A percentile compares a stretch with the other conserved stretches of the same genome.
Evolutionary conservation across 768 basidiomycete species (phyloP).

Genomic region (Lactarius evosmus): DNA sequence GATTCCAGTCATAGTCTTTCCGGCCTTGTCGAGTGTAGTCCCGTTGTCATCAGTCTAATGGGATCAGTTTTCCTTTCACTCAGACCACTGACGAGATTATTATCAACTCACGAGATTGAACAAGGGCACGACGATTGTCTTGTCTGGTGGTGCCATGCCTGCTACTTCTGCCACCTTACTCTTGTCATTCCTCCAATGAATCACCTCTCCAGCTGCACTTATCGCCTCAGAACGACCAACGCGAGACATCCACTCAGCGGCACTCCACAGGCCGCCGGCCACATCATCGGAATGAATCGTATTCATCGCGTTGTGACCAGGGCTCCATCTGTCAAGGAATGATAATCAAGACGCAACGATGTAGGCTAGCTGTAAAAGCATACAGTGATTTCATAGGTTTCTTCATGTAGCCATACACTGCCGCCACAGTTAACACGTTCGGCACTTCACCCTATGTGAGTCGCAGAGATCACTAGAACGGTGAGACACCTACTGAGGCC

Average conservation of each 20-base stretch:
- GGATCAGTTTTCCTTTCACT: constrained; percentile 11
- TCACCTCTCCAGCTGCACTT: constrained; percentile 60
- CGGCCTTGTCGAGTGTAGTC: constrained; percentile 63
- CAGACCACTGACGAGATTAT: background rate
- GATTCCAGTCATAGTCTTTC: constrained; percentile 60
- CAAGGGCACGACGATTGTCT: constrained; percentile 65
- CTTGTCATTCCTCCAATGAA: constrained; percentile 69
- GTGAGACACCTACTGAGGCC: constrained; percentile 38
- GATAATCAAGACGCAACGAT: background rate
- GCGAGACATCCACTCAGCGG: constrained; percentile 68
- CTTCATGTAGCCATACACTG: constrained; percentile 78
- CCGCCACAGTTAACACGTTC: constrained; percentile 67
- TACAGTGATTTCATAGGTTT: constrained; percentile 85
- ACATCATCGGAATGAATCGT: constrained; percentile 79
- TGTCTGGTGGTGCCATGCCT: constrained; percentile 54
- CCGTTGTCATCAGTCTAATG: constrained; percentile 71
- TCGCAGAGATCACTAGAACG: background rate
- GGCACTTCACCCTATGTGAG: constrained; percentile 46
- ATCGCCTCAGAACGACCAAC: constrained; percentile 65
- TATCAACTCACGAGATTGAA: constrained; percentile 66
- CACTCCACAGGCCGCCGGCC: constrained; percentile 73
- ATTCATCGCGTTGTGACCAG: constrained; percentile 70
- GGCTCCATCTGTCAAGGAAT: constrained; percentile 58
- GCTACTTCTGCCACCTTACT: constrained; percentile 60
- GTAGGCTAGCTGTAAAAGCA: constrained; percentile 30